Conservation (phyloP, 139 green algal species). For the Deuterostichococcus epilithicus region DNA sequence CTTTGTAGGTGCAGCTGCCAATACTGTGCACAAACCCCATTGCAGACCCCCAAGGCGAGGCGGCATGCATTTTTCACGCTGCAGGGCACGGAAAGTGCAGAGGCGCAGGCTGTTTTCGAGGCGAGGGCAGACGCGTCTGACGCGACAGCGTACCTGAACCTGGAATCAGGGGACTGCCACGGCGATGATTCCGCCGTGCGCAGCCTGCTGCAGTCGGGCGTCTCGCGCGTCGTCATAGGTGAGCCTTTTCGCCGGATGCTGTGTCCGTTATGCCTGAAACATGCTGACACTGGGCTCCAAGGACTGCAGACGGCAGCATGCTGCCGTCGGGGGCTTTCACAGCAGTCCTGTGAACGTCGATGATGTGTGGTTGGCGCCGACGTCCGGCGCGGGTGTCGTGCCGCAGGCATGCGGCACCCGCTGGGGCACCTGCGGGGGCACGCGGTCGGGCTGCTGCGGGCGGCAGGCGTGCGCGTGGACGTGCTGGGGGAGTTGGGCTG, state of each 20-base stretch:
- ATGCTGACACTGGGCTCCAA: too few relatives aligned
- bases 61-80: too few relatives aligned
- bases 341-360: too few relatives aligned
- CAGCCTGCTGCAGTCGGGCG: conserved; percentile 65
- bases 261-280: neutral
- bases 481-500: conserved; percentile 39
- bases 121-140: conserved; percentile 36
- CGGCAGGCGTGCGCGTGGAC: conserved; percentile 70
- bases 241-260: too few relatives aligned
- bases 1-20: neutral
- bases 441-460: conserved; percentile 54
- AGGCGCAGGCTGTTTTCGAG: conserved; percentile 50
- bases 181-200: conserved; percentile 69
- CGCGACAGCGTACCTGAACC: conserved; percentile 87
- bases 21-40: neutral
- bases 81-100: conserved; percentile 64
- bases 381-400: conserved; percentile 9
- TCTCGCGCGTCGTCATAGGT: conserved; percentile 84
- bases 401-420: conserved; percentile 74
- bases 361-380: too few relatives aligned
- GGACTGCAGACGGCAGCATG: too few relatives aligned
- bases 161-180: conserved; percentile 87
- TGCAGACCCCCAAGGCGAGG: neutral
- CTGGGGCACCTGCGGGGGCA: conserved; percentile 63
- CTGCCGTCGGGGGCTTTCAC: too few relatives aligned